A percentile compares a stretch with the other conserved stretches of the same genome.
Evolutionary conservation across 208 protist species (phyloP).

Genomic region (Trypanosomatidae sp.): DNA sequence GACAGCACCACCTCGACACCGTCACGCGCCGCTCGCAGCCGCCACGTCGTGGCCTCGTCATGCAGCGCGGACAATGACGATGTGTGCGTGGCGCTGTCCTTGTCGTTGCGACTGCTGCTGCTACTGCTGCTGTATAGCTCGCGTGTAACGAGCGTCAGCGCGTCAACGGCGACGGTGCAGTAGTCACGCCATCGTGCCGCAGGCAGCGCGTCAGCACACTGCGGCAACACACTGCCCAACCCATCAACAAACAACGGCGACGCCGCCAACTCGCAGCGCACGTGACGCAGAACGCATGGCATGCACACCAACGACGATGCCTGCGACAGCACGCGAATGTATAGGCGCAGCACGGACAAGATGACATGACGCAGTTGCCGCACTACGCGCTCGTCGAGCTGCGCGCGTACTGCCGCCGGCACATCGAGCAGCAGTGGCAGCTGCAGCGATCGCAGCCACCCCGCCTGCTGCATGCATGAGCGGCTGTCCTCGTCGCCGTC

Average conservation of each 20-base stretch:
- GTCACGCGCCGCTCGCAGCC: too few relatives aligned
- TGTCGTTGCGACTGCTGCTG: too few relatives aligned
- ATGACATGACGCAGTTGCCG: constrained; percentile 32
- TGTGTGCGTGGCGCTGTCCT: too few relatives aligned
- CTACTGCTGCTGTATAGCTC: too few relatives aligned
- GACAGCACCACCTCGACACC: too few relatives aligned
- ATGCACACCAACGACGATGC: constrained; percentile 32
- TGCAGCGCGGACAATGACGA: too few relatives aligned
- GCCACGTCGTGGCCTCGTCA: too few relatives aligned
- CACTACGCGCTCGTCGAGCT: constrained; percentile 13
- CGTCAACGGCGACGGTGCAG: too few relatives aligned
- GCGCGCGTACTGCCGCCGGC: constrained; percentile 6
- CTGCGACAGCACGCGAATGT: constrained; percentile 29
- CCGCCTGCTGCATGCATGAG: constrained; percentile 1
- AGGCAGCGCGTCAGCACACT: too few relatives aligned
- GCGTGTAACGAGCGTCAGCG: too few relatives aligned
- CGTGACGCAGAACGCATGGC: constrained; percentile 16
- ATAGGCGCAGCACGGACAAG: constrained; percentile 32
- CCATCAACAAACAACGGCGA: constrained; percentile 72
- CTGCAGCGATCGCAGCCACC: constrained; percentile 54
- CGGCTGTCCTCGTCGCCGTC: neutral
- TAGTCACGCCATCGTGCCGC: too few relatives aligned
- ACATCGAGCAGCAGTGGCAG: constrained; percentile 44
- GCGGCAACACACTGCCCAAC: constrained; percentile 12
- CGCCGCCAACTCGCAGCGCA: constrained; percentile 39